Percentiles rank a stretch among this genome's conserved stretches.
phyloP scores from a whole-genome alignment of 208 protist genomes.

The Wallacemonas collosoma region DNA sequence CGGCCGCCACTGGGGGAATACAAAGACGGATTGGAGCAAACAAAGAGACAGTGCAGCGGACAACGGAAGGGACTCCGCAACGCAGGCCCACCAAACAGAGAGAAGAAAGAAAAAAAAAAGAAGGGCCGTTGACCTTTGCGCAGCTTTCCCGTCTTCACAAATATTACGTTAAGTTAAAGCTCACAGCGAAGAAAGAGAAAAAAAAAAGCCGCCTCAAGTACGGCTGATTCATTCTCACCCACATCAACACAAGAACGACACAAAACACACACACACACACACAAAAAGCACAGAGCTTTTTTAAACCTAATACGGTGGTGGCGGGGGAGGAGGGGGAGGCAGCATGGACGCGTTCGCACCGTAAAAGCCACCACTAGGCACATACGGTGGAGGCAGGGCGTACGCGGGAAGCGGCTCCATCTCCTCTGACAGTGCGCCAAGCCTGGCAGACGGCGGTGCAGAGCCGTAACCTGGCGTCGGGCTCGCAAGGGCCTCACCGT shows the following conservation, averaged over 20 bases:
- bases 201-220: background rate
- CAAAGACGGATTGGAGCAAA: too few relatives aligned
- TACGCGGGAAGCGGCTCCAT: slow-evolving; percentile 30
- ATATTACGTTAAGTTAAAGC: background rate
- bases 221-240: too few relatives aligned
- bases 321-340: slow-evolving; percentile 14
- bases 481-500: slow-evolving; percentile 22
- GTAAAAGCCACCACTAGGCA: background rate
- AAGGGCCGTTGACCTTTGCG: background rate
- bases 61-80: too few relatives aligned
- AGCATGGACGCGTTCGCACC: background rate
- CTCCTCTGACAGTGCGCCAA: slow-evolving; percentile 24
- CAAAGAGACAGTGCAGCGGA: too few relatives aligned
- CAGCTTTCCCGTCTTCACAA: background rate
- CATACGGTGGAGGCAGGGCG: slow-evolving; percentile 43
- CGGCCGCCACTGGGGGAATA: too few relatives aligned
- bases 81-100: too few relatives aligned
- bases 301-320: slow-evolving; percentile 19
- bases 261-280: background rate
- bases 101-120: slow-evolving; percentile 5
- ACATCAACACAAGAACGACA: background rate
- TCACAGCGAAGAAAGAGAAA: background rate
- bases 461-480: slow-evolving; percentile 27
- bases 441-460: slow-evolving; percentile 37
- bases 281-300: slow-evolving; percentile 1